Conservation (phyloP, 2,329 filamentous ascomycete species). For the Byssothecium circinans region DNA sequence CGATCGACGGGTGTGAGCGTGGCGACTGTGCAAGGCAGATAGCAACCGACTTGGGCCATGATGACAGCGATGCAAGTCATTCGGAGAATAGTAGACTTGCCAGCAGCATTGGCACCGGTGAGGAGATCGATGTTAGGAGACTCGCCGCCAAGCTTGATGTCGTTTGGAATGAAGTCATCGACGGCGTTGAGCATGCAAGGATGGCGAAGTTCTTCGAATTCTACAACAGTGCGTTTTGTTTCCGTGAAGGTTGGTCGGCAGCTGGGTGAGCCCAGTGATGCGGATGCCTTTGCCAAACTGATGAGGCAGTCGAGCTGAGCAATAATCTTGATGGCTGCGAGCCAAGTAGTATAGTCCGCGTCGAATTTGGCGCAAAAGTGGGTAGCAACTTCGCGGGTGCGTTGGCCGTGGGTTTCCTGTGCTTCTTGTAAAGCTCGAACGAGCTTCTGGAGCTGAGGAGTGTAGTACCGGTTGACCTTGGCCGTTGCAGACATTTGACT, state of each 20-base stretch:
- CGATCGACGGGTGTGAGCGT: conserved; percentile 88
- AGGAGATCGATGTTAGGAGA: conserved; percentile 83
- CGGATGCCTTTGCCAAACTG: conserved; percentile 85
- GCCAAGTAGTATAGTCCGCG: conserved; percentile 80
- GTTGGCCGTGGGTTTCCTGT: conserved; percentile 89
- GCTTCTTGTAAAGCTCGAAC: conserved; percentile 90
- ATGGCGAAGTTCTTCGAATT: conserved; percentile 89
- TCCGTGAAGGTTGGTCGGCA: conserved; percentile 90
- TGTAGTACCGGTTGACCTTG: conserved; percentile 92
- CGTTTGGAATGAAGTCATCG: conserved; percentile 94
- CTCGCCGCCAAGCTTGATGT: conserved; percentile 81
- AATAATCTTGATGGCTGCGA: conserved; percentile 85
- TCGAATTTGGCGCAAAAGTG: conserved; percentile 90
- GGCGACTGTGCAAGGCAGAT: conserved; percentile 81
- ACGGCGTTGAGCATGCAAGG: conserved; percentile 91
- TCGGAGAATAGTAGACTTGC: conserved; percentile 92
- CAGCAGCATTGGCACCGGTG: conserved; percentile 94
- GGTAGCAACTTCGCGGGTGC: conserved; percentile 80
- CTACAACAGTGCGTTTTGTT: conserved; percentile 79
- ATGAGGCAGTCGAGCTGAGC: conserved; percentile 94
- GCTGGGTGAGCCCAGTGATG: conserved; percentile 78
- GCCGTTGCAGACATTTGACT: conserved; percentile 95
- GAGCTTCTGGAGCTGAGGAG: conserved; percentile 75
- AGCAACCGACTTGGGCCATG: conserved; percentile 94
- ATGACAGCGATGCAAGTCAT: conserved; percentile 98